These are phyloP conservation scores for Tolypocladium paradoxum DNA, from an alignment of 2,329 filamentous ascomycete species.

Conservation along the genomic window DNA sequence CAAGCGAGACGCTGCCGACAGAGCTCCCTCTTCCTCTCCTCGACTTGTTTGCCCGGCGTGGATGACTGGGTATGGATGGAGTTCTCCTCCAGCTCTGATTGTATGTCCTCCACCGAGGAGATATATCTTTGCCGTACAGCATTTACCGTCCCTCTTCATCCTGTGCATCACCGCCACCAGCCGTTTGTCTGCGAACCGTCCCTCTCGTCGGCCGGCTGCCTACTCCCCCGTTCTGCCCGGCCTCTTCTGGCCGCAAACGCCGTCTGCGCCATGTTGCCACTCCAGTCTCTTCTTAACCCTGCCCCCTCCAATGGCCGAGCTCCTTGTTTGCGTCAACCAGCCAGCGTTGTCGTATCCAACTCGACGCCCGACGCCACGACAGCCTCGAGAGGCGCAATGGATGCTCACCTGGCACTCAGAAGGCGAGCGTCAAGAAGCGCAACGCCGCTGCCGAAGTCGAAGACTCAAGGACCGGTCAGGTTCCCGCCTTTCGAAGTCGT, in stretches of 20 bases:
- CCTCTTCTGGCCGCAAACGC: slow-evolving; percentile 7
- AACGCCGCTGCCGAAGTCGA: slow-evolving; percentile 36
- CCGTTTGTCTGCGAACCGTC: neutral
- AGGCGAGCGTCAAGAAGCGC: slow-evolving; percentile 33
- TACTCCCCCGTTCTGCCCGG: neutral
- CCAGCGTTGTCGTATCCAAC: slow-evolving; percentile 11
- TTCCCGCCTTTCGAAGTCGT: slow-evolving; percentile 64
- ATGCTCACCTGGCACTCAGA: neutral
- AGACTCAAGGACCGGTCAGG: slow-evolving; percentile 55
- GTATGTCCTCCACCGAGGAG: neutral
- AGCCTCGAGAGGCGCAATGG: slow-evolving; percentile 8
- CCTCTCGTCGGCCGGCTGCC: slow-evolving; percentile 1
- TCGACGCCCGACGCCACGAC: slow-evolving; percentile 9
- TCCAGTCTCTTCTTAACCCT: slow-evolving; percentile 58
- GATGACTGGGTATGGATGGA: neutral
- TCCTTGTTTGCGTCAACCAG: slow-evolving; percentile 23
- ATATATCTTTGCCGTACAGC: neutral
- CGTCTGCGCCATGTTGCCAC: slow-evolving; percentile 44
- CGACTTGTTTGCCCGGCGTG: slow-evolving; percentile 1
- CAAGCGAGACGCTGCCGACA: slow-evolving; percentile 1
- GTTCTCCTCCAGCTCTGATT: neutral
- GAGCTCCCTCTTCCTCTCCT: neutral
- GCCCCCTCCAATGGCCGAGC: slow-evolving; percentile 31
- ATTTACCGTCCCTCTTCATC: neutral
- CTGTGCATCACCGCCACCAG: neutral